A percentile compares a stretch with the other conserved stretches of the same genome.
phyloP scores from a whole-genome alignment of 108 stramenopile species.

The Epithemia pelagica region DNA sequence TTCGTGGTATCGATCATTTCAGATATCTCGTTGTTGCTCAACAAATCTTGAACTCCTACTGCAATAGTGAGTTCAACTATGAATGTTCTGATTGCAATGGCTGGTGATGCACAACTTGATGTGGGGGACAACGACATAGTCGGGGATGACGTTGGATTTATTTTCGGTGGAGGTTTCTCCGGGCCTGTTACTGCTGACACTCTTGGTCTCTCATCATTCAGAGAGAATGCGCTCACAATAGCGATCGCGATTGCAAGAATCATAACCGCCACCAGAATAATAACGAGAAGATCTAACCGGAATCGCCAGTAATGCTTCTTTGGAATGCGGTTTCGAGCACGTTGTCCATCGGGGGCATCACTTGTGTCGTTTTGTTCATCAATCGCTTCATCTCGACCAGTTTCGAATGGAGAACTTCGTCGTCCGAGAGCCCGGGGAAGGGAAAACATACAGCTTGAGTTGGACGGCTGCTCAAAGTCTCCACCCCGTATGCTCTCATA shows the following conservation, averaged over 20 bases:
- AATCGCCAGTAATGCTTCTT: neutral
- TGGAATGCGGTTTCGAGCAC: neutral
- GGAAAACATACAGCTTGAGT: neutral
- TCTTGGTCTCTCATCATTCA: neutral
- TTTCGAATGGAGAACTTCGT: too few relatives aligned
- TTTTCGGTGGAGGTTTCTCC: too few relatives aligned
- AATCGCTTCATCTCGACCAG: too few relatives aligned
- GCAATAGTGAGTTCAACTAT: neutral
- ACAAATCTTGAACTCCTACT: neutral
- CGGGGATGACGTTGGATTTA: neutral
- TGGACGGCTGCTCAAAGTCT: neutral
- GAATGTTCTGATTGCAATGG: neutral
- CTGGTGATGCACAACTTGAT: neutral
- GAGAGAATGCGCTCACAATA: neutral
- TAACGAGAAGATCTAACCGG: neutral
- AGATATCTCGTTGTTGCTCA: neutral
- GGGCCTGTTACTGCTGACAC: neutral
- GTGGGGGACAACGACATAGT: neutral
- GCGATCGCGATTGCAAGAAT: neutral
- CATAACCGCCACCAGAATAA: neutral
- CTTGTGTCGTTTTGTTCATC: neutral
- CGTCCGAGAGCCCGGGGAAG: too few relatives aligned
- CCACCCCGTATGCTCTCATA: too few relatives aligned
- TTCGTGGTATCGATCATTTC: neutral
- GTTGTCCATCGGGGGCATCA: neutral